Evolutionary conservation across 2,329 filamentous ascomycete species (phyloP), one percentile per base, ranked within the genome.

Genomic region (Fusarium cicatricum): DNA sequence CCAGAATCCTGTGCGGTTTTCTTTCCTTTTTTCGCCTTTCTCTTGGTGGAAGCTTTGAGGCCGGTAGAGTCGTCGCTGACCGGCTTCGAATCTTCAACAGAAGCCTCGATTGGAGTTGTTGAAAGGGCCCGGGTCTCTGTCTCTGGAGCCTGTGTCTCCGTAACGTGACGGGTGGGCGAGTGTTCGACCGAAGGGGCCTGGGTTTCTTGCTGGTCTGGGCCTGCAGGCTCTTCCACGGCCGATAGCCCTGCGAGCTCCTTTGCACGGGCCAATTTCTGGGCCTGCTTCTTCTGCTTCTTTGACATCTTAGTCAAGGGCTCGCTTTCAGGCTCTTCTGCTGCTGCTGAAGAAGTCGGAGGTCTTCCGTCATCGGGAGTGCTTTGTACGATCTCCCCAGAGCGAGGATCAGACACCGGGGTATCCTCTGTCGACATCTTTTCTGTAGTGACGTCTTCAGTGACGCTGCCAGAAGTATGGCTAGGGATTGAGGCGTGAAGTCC

Each of bases 21-120:
- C 65, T 74, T 74, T 50, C 71, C 77, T 60, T 80, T 82, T 57
- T 76, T 79, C 57, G 14, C 10, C 21, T 42, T 26, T n/a, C 76
- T 79, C 11, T 76, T 79, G 17, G 21, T 38, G 2, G 39, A 40
- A 2, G 28, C 40, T 17, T 32, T 17, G 2, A 10, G 14, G 23
- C 14, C 16, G 11, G 69, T 67, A 29, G 64, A 62, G 16, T 62
- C 52, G 36, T 45, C 51, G 4, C n/a, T 14, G 14, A 10, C 32
- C 10, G 28, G 34, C 11, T 14, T 55, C 8, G 16, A 40, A 28
- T 36, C 71, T 62, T 46, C 28, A 8, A 34, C 5, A 5, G 23
- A 29, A 14, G 43, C 28, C 11, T 44, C 23, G 11, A 40, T n/a
- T 11, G 38, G 12, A 15, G 29, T 11, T 33, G 17, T 11, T 12